phyloP scores from a whole-genome alignment of 2,329 filamentous ascomycete genomes.

The Aspergillus arachidicola region DNA sequence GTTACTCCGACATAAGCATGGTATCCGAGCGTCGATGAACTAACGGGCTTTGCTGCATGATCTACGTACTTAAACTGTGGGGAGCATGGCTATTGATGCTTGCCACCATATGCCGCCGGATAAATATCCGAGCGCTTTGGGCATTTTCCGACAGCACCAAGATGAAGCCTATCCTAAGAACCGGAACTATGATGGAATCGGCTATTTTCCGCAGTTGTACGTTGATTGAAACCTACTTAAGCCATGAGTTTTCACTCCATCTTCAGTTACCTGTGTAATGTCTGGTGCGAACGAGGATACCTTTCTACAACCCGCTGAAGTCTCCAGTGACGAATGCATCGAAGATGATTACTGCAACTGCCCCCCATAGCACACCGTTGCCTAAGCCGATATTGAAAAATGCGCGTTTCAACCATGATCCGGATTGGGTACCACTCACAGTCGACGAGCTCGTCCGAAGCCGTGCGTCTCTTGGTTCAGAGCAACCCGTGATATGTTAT shows the following conservation, averaged over 20 bases:
- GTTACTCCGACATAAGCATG: background rate
- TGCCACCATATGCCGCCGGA: background rate
- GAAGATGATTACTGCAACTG: conserved; percentile 16
- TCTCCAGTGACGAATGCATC: background rate
- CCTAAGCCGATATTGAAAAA: conserved; percentile 2
- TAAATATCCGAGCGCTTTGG: conserved; percentile 4
- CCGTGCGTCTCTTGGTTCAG: conserved; percentile 37
- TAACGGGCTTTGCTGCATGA: background rate
- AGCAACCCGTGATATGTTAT: conserved; percentile 47
- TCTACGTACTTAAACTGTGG: background rate
- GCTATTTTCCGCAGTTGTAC: background rate
- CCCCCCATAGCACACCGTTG: conserved; percentile 9
- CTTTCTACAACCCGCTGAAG: background rate
- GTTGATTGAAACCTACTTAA: background rate
- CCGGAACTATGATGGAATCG: background rate
- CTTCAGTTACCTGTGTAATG: background rate
- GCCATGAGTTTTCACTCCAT: background rate
- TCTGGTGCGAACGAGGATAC: background rate
- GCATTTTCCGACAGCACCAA: conserved; percentile 8
- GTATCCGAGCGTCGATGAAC: background rate
- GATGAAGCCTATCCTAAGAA: background rate
- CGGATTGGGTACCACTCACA: conserved; percentile 26
- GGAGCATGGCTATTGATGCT: background rate
- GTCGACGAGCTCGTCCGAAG: conserved; percentile 45
- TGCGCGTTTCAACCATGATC: background rate